A percentile compares a stretch with the other conserved stretches of the same genome.
Evolutionary conservation across 495 filamentous ascomycete genomes (phyloP).

Genomic region (Sordaria brevicollis): DNA sequence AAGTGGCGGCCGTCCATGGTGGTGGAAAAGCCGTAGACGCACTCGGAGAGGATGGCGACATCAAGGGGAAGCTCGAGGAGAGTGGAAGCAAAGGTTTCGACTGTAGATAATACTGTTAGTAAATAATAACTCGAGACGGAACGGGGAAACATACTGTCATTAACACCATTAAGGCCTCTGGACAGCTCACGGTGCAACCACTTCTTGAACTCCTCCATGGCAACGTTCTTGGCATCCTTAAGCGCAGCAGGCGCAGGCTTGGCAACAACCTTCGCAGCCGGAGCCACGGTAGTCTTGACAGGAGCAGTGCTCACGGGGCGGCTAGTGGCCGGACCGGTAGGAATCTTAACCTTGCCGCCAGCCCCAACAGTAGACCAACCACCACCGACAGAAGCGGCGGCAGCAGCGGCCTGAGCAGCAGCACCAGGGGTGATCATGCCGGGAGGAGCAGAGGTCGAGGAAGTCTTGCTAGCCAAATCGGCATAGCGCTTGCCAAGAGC

Average conservation of each 20-base stretch:
- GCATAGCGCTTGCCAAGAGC: slow-evolving; percentile 79
- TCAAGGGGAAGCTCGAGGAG: slow-evolving; percentile 69
- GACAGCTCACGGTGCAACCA: slow-evolving; percentile 73
- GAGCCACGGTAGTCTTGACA: slow-evolving; percentile 19
- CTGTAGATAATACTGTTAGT: slow-evolving; percentile 17
- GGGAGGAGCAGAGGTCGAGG: slow-evolving; percentile 6
- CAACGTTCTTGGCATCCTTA: slow-evolving; percentile 43
- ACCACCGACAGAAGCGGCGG: slow-evolving; percentile 30
- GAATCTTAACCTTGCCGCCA: slow-evolving; percentile 76
- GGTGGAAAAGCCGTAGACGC: slow-evolving; percentile 72
- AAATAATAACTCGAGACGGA: slow-evolving; percentile 4
- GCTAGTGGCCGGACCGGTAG: slow-evolving; percentile 47
- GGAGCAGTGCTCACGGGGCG: slow-evolving; percentile 45
- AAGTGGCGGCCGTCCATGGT: slow-evolving; percentile 88
- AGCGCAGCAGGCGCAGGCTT: slow-evolving; percentile 19
- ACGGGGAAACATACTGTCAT: slow-evolving; percentile 32
- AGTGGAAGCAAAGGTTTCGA: slow-evolving; percentile 68
- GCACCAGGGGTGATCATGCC: slow-evolving; percentile 2
- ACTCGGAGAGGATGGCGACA: slow-evolving; percentile 72
- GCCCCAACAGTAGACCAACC: slow-evolving; percentile 98
- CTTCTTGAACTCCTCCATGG: slow-evolving; percentile 81
- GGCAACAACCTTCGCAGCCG: slow-evolving; percentile 25
- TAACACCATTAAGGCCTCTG: slow-evolving; percentile 35
- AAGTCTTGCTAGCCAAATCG: slow-evolving; percentile 75
- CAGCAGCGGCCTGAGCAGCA: slow-evolving; percentile 12